Evolutionary conservation across 148 eudicot species (phyloP), one percentile per base, ranked within the genome.

Genomic region (Polygonum aviculare): DNA sequence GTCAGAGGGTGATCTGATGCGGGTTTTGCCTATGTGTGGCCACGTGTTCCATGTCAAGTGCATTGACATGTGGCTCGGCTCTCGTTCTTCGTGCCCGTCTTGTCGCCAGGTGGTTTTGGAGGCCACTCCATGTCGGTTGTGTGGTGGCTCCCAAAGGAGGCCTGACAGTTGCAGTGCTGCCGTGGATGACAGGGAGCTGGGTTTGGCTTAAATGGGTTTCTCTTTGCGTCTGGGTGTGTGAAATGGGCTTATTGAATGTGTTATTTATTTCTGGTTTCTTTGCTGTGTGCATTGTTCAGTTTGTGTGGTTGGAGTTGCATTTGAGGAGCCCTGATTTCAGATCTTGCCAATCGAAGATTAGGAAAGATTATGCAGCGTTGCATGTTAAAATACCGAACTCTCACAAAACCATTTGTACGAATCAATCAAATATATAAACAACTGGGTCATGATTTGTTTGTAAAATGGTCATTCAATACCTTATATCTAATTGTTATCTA

Each of bases 21-120:
- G 94, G 49, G 79, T 86, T 15, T 77, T 90, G 78, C 91, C 94
- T 14, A 82, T 79, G 79, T 86, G 94, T 63, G 85, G 87, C 57
- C 94, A 90, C 65, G 88, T 83, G 5, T 90, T 88, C 81, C 94
- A 90, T 51, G 84, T 88, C 22, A 65, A 45, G 31, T 90, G 94
- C 76, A 82, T 90, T n/a, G 94, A 90, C 76, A 80, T 74, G 48
- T 90, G 91, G 94, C 91, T 90, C 60, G 79, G 77, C 22, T 80
- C 84, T 1, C 87, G 85, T n/a, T 90, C 90, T 11, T 88, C 94
- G 6, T 90, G 94, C 74, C 94, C 91, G 44, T 90, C 91, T 1
- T 90, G 94, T 76, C 83, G 91, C 48, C 85, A 83, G 84, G 69
- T 80, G 79, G 80, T 86, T 71, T 60, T 85, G 78, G 81, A 80